phyloP scores from a whole-genome alignment of 2,329 filamentous ascomycete species.

The Epichloe amarillans region DNA sequence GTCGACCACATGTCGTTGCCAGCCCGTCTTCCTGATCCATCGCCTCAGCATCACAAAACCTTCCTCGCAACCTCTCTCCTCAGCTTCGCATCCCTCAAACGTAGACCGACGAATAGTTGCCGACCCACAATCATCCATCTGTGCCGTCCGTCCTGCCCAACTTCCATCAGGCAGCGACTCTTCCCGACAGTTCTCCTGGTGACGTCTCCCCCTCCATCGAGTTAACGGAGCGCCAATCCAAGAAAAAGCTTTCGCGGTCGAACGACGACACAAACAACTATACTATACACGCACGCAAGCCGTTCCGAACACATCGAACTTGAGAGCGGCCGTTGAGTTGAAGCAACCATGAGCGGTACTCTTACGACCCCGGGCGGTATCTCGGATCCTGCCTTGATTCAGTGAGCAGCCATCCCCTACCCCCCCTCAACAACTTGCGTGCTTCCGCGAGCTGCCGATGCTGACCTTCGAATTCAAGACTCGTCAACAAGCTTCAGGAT shows the following conservation, averaged over 20 bases:
- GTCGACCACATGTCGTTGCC: conserved; percentile 14
- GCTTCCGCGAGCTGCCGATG: not conserved
- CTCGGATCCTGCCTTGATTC: conserved; percentile 53
- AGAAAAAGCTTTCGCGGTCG: not conserved
- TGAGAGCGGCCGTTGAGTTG: conserved; percentile 4
- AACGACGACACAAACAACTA: not conserved
- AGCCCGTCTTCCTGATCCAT: conserved; percentile 19
- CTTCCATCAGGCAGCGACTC: not conserved
- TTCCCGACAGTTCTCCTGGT: not conserved
- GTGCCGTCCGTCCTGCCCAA: not conserved
- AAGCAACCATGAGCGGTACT: conserved; percentile 20
- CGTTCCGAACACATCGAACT: not conserved
- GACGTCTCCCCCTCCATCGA: conserved; percentile 3
- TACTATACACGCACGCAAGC: not conserved
- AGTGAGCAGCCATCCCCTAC: conserved; percentile 26
- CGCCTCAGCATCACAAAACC: conserved; percentile 8
- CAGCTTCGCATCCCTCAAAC: not conserved
- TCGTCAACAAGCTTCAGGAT: conserved; percentile 99
- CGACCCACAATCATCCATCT: not conserved
- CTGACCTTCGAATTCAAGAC: conserved; percentile 27
- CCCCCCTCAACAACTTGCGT: not conserved
- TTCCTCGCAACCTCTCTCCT: not conserved
- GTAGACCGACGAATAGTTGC: not conserved
- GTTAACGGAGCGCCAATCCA: not conserved
- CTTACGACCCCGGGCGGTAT: conserved; percentile 42